These are phyloP conservation scores for Candida krabiensis DNA, from an alignment of 805 yeast species.

Conservation along the genomic window DNA sequence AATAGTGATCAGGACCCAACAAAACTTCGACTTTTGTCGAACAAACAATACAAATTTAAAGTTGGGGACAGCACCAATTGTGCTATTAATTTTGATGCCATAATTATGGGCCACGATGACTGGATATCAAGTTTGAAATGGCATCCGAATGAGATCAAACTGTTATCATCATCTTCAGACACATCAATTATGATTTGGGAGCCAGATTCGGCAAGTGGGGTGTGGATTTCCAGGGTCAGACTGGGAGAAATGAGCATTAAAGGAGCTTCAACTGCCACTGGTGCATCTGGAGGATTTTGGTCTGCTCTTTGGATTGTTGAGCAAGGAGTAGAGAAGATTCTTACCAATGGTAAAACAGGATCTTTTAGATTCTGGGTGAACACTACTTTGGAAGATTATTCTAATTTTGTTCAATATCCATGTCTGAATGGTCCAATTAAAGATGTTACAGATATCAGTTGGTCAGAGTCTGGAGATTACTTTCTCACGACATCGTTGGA, in stretches of 20 bases:
- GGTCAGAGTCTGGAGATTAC: conserved; percentile 69
- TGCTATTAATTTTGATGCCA: conserved; percentile 82
- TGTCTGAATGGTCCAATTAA: conserved; percentile 77
- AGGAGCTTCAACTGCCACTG: conserved; percentile 98
- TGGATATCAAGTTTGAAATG: conserved; percentile 88
- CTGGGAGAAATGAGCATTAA: conserved; percentile 91
- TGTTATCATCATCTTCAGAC: conserved; percentile 89
- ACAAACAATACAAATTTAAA: conserved; percentile 67
- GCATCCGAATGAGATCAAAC: conserved; percentile 63
- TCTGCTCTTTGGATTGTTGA: conserved; percentile 64
- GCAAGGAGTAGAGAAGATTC: conserved; percentile 45
- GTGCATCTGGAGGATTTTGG: conserved; percentile 76
- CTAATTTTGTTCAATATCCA: conserved; percentile 34
- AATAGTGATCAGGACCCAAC: conserved; percentile 54
- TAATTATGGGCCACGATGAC: conserved; percentile 97
- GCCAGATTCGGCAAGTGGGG: conserved; percentile 80
- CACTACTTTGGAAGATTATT: conserved; percentile 30
- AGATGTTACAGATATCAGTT: conserved; percentile 74
- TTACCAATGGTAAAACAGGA: conserved; percentile 91
- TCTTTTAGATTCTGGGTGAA: conserved; percentile 76
- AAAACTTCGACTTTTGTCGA: conserved; percentile 58
- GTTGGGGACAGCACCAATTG: conserved; percentile 37
- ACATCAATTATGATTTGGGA: conserved; percentile 93
- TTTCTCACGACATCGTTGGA: conserved; percentile 80
- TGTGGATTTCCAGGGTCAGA: conserved; percentile 81